Conservation (phyloP, 2,329 filamentous ascomycete genomes). For the Rhynchosporium secalis region DNA sequence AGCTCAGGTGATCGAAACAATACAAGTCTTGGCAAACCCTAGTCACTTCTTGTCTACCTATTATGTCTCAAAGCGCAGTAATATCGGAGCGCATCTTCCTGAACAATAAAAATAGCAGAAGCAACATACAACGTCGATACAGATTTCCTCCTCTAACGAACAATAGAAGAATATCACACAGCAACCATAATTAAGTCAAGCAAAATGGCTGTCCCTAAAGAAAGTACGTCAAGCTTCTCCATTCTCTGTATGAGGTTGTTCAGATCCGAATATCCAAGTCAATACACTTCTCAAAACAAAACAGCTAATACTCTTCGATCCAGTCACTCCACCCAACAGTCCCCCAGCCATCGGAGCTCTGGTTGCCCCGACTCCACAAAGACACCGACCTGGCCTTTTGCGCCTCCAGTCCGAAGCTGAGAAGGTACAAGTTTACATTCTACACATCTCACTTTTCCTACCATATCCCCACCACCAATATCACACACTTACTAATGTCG, state of each 20-base stretch:
- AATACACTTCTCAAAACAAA: not conserved
- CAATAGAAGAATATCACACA: not conserved
- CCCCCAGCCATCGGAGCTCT: not conserved
- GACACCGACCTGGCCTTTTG: not conserved
- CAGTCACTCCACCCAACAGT: not conserved
- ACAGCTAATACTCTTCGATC: not conserved
- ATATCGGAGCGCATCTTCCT: not conserved
- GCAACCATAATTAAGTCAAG: not conserved
- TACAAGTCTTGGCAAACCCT: not conserved
- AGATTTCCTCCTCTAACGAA: not conserved
- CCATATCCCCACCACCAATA: not conserved
- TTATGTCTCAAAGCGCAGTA: not conserved
- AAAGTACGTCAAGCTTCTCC: not conserved
- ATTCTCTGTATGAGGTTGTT: not conserved
- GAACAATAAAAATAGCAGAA: not conserved
- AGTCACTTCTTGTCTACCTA: not conserved
- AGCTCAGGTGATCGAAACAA: not conserved
- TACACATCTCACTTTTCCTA: not conserved
- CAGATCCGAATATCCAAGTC: not conserved
- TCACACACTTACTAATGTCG: not conserved
- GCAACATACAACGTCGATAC: not conserved
- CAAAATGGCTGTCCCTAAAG: not conserved
- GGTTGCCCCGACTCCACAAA: not conserved
- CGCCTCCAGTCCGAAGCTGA: constrained; percentile 13
- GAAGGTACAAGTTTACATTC: constrained; percentile 3